Evolutionary conservation across 164 flowering plant genomes (phyloP).

Genomic region (Nymphaea thermarum): DNA sequence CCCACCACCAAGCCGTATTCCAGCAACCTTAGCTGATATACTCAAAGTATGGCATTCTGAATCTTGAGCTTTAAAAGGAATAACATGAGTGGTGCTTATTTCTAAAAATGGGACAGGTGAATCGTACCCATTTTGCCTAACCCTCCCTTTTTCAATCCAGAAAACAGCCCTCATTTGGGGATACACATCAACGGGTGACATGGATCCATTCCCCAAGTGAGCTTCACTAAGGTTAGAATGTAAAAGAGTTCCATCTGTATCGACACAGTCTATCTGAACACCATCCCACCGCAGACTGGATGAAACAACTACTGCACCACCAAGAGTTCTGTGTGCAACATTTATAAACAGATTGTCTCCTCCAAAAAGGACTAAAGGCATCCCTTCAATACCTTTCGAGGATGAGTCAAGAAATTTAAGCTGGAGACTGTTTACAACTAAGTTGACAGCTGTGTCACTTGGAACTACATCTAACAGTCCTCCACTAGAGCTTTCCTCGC

Average conservation of each 20-base stretch:
- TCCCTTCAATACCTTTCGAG: conserved; percentile 26
- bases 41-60: conserved; percentile 65
- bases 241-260: conserved; percentile 28
- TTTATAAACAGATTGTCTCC: conserved; percentile 59
- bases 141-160: conserved; percentile 52
- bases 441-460: conserved; percentile 79
- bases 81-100: conserved; percentile 50
- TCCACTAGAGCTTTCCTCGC: conserved; percentile 20
- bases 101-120: conserved; percentile 54
- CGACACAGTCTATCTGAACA: conserved; percentile 72
- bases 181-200: conserved; percentile 29
- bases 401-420: conserved; percentile 72
- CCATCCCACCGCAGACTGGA: conserved; percentile 62
- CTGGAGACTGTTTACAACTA: conserved; percentile 53
- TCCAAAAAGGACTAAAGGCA: conserved; percentile 68
- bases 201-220: conserved; percentile 19
- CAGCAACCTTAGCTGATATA: conserved; percentile 66
- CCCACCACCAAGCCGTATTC: conserved; percentile 93
- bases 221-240: conserved; percentile 19
- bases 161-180: conserved; percentile 69
- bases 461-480: conserved; percentile 69
- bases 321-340: conserved; percentile 79
- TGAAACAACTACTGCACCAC: conserved; percentile 87
- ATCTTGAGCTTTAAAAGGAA: conserved; percentile 58
- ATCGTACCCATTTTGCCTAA: conserved; percentile 9